These are phyloP conservation scores for Fusarium torreyae DNA, from an alignment of 2,329 filamentous ascomycete species.

Conservation along the genomic window DNA sequence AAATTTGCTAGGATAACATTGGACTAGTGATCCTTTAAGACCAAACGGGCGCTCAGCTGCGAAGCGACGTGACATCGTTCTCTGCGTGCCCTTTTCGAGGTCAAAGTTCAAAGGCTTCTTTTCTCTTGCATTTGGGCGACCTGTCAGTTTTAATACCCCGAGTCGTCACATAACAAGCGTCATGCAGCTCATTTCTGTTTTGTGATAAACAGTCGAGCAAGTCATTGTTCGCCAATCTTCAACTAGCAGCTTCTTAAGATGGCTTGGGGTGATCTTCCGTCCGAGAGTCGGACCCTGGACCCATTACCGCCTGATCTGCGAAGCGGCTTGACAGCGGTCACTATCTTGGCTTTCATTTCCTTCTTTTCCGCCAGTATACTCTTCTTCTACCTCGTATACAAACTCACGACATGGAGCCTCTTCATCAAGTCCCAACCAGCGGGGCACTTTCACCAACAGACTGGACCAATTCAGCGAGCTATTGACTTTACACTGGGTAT, in stretches of 20 bases:
- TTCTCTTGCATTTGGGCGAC: constrained; percentile 4
- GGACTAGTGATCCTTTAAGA: neutral
- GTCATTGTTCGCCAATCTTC: neutral
- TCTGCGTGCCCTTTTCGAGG: constrained; percentile 10
- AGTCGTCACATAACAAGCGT: constrained; percentile 9
- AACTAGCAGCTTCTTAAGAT: constrained; percentile 21
- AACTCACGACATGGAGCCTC: constrained; percentile 51
- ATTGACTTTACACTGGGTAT: constrained; percentile 56
- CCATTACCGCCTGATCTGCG: constrained; percentile 43
- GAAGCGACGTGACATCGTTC: constrained; percentile 27
- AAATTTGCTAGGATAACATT: constrained; percentile 9
- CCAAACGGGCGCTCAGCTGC: constrained; percentile 3
- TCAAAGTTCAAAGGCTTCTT: neutral
- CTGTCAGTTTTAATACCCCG: neutral
- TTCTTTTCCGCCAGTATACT: constrained; percentile 50
- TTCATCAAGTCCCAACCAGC: constrained; percentile 36
- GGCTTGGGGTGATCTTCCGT: constrained; percentile 45
- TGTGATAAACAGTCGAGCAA: neutral
- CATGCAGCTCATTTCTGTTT: constrained; percentile 1
- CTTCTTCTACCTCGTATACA: constrained; percentile 53
- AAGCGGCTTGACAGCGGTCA: constrained; percentile 52
- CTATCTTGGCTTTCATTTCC: constrained; percentile 51
- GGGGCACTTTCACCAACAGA: constrained; percentile 20
- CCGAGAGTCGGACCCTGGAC: constrained; percentile 46
- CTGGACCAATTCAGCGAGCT: constrained; percentile 42